A percentile compares a stretch with the other conserved stretches of the same genome.
Conservation (phyloP, 371 early-diverging fungal genomes). For the Rhizopus stolonifer region DNA sequence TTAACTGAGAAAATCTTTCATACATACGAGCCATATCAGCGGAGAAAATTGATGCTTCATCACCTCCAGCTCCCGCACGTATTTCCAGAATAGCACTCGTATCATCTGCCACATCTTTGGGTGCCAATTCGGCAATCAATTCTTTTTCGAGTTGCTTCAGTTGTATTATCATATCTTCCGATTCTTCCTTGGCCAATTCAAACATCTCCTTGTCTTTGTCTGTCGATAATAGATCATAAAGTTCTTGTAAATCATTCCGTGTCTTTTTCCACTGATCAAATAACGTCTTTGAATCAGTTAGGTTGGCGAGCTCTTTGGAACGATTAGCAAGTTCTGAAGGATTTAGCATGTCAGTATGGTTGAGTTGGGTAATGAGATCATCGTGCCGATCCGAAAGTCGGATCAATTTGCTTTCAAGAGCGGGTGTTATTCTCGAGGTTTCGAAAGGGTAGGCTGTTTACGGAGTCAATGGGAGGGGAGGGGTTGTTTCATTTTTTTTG, state of each 20-base stretch:
- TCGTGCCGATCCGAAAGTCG: constrained; percentile 38
- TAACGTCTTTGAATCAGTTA: constrained; percentile 28
- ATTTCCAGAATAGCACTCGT: constrained; percentile 80
- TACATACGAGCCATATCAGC: constrained; percentile 79
- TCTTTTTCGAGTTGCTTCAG: constrained; percentile 42
- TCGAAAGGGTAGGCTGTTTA: constrained; percentile 7
- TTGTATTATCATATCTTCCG: constrained; percentile 29
- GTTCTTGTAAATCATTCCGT: constrained; percentile 28
- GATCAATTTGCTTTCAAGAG: constrained; percentile 29
- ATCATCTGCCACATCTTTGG: constrained; percentile 67
- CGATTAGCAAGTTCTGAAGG: constrained; percentile 29
- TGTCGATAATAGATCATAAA: constrained; percentile 26
- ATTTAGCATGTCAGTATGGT: constrained; percentile 17
- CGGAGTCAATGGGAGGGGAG: too few relatives aligned
- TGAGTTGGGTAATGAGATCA: constrained; percentile 29
- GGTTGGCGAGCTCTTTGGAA: constrained; percentile 35
- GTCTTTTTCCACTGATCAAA: constrained; percentile 41
- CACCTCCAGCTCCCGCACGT: constrained; percentile 82
- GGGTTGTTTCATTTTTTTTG: too few relatives aligned
- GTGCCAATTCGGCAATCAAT: constrained; percentile 52
- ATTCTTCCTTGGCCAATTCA: constrained; percentile 62
- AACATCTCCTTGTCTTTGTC: constrained; percentile 41
- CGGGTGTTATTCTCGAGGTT: constrained; percentile 35
- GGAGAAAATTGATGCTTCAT: constrained; percentile 80
- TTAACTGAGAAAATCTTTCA: constrained; percentile 61